phyloP scores from a whole-genome alignment of 495 filamentous ascomycete species.

The Aspergillus mulundensis region DNA sequence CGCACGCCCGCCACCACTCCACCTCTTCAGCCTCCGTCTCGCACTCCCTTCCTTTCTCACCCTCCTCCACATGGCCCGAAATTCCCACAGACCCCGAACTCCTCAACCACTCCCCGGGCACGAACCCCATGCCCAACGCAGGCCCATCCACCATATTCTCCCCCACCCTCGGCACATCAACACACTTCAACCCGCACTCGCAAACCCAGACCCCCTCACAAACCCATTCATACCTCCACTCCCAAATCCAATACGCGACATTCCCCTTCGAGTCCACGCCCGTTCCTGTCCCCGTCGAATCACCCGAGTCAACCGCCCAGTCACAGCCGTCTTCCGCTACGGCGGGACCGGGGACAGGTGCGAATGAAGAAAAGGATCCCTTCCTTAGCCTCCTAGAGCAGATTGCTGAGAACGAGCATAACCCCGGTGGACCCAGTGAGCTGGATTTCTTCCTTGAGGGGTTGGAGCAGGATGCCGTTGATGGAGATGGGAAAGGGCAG shows the following conservation, averaged over 20 bases:
- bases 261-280: conserved; percentile 39
- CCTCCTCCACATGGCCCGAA: conserved; percentile 10
- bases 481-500: too few species aligned
- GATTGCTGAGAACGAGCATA: conserved; percentile 69
- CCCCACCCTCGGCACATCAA: conserved; percentile 9
- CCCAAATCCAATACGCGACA: conserved; percentile 35
- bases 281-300: conserved; percentile 10
- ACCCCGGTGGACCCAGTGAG: conserved; percentile 59
- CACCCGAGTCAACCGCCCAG: conserved; percentile 13
- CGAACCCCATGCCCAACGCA: background rate
- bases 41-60: conserved; percentile 11
- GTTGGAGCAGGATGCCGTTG: conserved; percentile 11
- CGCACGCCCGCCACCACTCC: background rate
- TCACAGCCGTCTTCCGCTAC: conserved; percentile 29
- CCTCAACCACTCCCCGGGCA: background rate
- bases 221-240: background rate
- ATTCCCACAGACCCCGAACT: conserved; percentile 16
- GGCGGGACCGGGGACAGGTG: conserved; percentile 23
- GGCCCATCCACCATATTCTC: background rate
- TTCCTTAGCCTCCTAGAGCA: conserved; percentile 77
- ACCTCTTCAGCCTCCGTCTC: conserved; percentile 9
- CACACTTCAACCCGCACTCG: background rate
- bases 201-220: conserved; percentile 28
- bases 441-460: conserved; percentile 62
- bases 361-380: conserved; percentile 63